Evolutionary conservation across 2,329 filamentous ascomycete species (phyloP).

Genomic region (Anisogramma anomala): DNA sequence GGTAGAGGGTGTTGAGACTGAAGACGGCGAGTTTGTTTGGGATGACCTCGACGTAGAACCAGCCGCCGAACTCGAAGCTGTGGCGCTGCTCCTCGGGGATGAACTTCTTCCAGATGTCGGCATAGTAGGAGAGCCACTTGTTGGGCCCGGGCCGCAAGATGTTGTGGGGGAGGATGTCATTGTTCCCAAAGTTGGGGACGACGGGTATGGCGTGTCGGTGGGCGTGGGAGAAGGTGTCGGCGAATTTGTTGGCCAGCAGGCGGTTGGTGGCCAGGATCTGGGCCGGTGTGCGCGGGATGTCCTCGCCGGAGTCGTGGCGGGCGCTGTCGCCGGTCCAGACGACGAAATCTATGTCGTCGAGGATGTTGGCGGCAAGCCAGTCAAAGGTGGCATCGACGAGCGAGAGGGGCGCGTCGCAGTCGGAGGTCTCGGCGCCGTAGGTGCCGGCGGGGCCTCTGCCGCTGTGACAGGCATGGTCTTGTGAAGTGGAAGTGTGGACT

Average conservation of each 20-base stretch:
- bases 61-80: constrained; percentile 82
- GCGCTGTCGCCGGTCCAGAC: constrained; percentile 89
- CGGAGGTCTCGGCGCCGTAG: constrained; percentile 75
- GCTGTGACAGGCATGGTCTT: constrained; percentile 65
- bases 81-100: constrained; percentile 89
- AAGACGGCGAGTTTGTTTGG: constrained; percentile 77
- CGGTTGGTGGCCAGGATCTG: constrained; percentile 73
- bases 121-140: constrained; percentile 67
- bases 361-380: constrained; percentile 73
- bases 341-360: constrained; percentile 74
- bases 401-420: constrained; percentile 73
- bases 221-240: constrained; percentile 54
- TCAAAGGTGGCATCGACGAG: constrained; percentile 81
- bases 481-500: constrained; percentile 58
- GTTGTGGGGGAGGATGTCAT: constrained; percentile 95
- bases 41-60: constrained; percentile 89
- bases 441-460: constrained; percentile 64
- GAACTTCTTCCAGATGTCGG: constrained; percentile 70
- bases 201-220: constrained; percentile 63
- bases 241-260: constrained; percentile 63
- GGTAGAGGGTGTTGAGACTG: constrained; percentile 93
- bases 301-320: constrained; percentile 78
- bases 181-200: constrained; percentile 88
- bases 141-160: constrained; percentile 81
- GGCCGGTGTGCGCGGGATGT: constrained; percentile 59